Percentiles rank a stretch among this genome's conserved stretches.
Evolutionary conservation across 2,329 filamentous ascomycete species (phyloP).

Genomic region (Ophiostoma piceae): DNA sequence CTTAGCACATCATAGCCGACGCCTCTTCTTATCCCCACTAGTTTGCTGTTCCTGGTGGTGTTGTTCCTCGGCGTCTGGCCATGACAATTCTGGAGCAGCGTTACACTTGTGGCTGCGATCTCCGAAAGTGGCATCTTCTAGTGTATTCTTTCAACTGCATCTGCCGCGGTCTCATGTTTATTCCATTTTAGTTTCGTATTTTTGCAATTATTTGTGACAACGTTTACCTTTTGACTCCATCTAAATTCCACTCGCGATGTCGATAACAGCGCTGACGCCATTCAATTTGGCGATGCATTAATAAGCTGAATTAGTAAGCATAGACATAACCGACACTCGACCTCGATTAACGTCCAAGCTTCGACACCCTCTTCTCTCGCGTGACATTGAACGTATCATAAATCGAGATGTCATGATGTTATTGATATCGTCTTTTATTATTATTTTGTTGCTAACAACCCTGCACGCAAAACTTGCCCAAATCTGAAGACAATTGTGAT

Average conservation of each 20-base stretch:
- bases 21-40: background rate
- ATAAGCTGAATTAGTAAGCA: background rate
- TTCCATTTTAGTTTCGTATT: background rate
- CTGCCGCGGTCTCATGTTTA: background rate
- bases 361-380: background rate
- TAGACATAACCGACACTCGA: too few relatives aligned
- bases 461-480: background rate
- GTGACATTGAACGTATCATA: background rate
- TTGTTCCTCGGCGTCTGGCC: background rate
- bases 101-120: background rate
- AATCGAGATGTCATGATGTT: too few relatives aligned
- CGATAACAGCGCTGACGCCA: background rate
- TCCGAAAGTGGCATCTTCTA: background rate
- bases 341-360: background rate
- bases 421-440: background rate
- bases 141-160: background rate
- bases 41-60: background rate
- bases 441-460: background rate
- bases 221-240: background rate
- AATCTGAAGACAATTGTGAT: conserved; percentile 2
- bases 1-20: background rate
- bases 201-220: background rate
- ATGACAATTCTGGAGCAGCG: background rate
- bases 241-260: background rate
- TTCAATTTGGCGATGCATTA: background rate